Evolutionary conservation across 2,329 filamentous ascomycete genomes (phyloP).

Genomic region (Calonectria honghensis): DNA sequence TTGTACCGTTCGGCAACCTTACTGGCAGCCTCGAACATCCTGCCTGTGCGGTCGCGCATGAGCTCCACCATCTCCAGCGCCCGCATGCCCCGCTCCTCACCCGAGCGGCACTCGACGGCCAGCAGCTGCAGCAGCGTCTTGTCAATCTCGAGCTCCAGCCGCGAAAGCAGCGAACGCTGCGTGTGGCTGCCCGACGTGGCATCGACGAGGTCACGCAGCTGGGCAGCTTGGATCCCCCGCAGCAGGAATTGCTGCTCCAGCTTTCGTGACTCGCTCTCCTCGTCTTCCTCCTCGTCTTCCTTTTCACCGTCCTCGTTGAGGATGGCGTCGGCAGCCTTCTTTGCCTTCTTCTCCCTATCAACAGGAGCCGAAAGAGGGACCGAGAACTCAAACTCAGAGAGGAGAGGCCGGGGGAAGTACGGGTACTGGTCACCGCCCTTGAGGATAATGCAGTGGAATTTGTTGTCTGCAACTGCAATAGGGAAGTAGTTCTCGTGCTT

Average conservation of each 20-base stretch:
- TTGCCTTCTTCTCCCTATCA: conserved; percentile 59
- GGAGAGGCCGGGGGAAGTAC: conserved; percentile 91
- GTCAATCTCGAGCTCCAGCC: conserved; percentile 89
- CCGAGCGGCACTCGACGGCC: conserved; percentile 91
- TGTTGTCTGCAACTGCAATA: conserved; percentile 91
- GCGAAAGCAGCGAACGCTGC: conserved; percentile 80
- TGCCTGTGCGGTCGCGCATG: conserved; percentile 88
- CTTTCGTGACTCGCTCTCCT: conserved; percentile 71
- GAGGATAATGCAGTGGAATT: conserved; percentile 99
- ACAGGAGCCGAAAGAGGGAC: conserved; percentile 80
- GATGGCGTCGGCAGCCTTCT: conserved; percentile 57
- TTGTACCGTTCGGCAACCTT: conserved; percentile 94
- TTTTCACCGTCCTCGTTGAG: conserved; percentile 60
- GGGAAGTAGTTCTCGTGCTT: conserved; percentile 97
- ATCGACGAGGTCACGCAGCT: conserved; percentile 84
- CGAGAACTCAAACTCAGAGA: conserved; percentile 95
- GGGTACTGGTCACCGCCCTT: conserved; percentile 96
- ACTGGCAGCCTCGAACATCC: conserved; percentile 92
- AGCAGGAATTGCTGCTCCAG: conserved; percentile 91
- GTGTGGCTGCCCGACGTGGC: conserved; percentile 74
- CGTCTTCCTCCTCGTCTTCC: conserved; percentile 60
- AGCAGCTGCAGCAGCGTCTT: conserved; percentile 93
- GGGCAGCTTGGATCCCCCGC: conserved; percentile 80
- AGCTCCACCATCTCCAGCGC: conserved; percentile 92
- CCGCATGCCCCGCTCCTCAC: conserved; percentile 95